Evolutionary conservation across 768 basidiomycete genomes (phyloP).

Genomic region (Phanerodontia chrysosporium): DNA sequence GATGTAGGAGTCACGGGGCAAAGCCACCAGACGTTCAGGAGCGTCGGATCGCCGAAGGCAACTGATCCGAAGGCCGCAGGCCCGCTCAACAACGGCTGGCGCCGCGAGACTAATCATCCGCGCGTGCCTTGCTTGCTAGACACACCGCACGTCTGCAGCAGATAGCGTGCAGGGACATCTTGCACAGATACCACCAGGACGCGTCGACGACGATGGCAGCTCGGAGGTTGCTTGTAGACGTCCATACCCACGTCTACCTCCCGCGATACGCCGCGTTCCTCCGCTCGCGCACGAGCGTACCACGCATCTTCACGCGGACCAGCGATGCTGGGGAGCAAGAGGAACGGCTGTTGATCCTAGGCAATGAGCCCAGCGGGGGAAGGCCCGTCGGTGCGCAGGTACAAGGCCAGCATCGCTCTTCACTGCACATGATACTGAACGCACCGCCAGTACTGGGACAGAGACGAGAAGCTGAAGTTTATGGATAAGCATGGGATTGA

Average conservation of each 20-base stretch:
- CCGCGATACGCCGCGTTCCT: conserved; percentile 73
- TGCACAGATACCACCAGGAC: background rate
- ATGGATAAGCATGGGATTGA: conserved; percentile 84
- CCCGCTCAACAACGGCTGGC: too few relatives aligned
- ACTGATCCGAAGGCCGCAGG: too few relatives aligned
- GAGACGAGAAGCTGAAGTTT: conserved; percentile 72
- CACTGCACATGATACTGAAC: background rate
- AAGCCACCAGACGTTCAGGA: too few relatives aligned
- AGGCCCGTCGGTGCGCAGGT: conserved; percentile 78
- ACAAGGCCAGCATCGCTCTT: background rate
- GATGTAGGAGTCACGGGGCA: too few relatives aligned
- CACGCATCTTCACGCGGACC: conserved; percentile 56
- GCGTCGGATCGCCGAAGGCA: too few relatives aligned
- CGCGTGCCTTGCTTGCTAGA: too few relatives aligned
- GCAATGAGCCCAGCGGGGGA: conserved; percentile 76
- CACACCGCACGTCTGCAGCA: too few relatives aligned
- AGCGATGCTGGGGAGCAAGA: conserved; percentile 46
- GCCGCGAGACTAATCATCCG: too few relatives aligned
- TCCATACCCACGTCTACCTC: conserved; percentile 85
- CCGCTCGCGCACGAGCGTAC: conserved; percentile 57
- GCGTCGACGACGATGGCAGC: conserved; percentile 13
- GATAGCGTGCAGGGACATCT: background rate
- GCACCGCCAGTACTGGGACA: conserved; percentile 62
- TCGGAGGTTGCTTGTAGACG: conserved; percentile 56
- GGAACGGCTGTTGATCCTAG: conserved; percentile 72